Evolutionary conservation across 352 stramenopile genomes (phyloP).

Genomic region (Phytophthora syringae): DNA sequence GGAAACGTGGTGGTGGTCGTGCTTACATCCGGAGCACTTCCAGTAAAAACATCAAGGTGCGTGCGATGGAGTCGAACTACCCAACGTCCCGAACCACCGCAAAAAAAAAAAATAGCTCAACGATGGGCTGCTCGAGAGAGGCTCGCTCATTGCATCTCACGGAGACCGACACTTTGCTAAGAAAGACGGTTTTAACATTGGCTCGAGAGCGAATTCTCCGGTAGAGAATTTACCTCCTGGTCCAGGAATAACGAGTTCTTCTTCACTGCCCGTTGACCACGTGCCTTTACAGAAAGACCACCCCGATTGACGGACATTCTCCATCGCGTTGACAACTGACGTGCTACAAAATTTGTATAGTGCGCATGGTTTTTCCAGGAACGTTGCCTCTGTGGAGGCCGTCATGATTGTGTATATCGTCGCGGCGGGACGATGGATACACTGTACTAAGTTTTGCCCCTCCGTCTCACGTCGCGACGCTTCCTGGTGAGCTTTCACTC

Average conservation of each 20-base stretch:
- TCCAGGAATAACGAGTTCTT: background rate
- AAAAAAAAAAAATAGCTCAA: conserved; percentile 54
- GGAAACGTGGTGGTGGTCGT: conserved; percentile 66
- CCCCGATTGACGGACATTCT: conserved; percentile 16
- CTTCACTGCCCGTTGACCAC: background rate
- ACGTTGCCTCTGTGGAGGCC: conserved; percentile 33
- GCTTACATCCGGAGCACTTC: conserved; percentile 54
- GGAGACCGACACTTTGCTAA: conserved; percentile 60
- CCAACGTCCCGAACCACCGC: background rate
- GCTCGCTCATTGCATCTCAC: conserved; percentile 60
- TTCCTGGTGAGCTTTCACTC: conserved; percentile 34
- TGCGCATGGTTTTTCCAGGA: conserved; percentile 24
- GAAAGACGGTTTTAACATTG: conserved; percentile 56
- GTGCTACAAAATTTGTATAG: background rate
- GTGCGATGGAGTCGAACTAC: conserved; percentile 11
- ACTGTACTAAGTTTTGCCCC: background rate
- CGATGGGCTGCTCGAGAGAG: conserved; percentile 52
- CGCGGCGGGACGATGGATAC: conserved; percentile 49
- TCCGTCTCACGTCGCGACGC: conserved; percentile 35
- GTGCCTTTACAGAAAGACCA: conserved; percentile 46
- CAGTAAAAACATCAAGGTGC: conserved; percentile 65
- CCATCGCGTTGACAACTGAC: background rate
- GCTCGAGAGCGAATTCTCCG: conserved; percentile 57
- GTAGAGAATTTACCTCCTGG: no score
- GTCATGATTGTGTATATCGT: conserved; percentile 77